Conservation (phyloP, 371 early-diverging fungal species). For the Mortierella sp. region DNA sequence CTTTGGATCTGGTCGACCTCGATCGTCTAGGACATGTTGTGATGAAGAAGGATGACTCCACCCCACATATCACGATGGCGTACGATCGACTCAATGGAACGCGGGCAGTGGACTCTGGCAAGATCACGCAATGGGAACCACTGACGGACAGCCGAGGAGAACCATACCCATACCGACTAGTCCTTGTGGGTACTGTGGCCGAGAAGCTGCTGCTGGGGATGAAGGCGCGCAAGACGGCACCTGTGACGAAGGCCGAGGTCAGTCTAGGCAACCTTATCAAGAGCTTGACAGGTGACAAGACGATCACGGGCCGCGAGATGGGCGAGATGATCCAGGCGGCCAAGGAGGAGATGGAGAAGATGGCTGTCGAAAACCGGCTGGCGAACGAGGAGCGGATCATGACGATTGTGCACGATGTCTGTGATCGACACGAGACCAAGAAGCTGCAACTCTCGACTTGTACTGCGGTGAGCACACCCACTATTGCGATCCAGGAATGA, state of each 20-base stretch:
- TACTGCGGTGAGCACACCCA: neutral
- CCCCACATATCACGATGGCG: constrained; percentile 43
- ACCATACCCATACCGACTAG: constrained; percentile 13
- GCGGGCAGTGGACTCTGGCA: constrained; percentile 27
- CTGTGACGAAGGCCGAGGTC: constrained; percentile 22
- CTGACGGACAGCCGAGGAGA: neutral
- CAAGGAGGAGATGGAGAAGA: constrained; percentile 45
- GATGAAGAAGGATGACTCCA: neutral
- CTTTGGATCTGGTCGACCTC: constrained; percentile 20
- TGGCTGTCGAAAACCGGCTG: constrained; percentile 29
- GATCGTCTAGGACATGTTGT: constrained; percentile 27
- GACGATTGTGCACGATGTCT: constrained; percentile 48
- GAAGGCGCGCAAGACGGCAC: constrained; percentile 17
- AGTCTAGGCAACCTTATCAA: constrained; percentile 37
- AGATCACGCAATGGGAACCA: constrained; percentile 30
- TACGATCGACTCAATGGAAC: constrained; percentile 46
- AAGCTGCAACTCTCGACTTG: neutral
- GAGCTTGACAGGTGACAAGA: constrained; percentile 14
- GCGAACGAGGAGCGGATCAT: constrained; percentile 33
- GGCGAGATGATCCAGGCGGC: constrained; percentile 23
- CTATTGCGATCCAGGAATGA: neutral
- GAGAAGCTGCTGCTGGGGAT: constrained; percentile 42
- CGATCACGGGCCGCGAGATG: constrained; percentile 20
- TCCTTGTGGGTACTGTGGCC: constrained; percentile 44
- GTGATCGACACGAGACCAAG: constrained; percentile 21